phyloP scores from a whole-genome alignment of 2,329 filamentous ascomycete genomes.

The Fusarium nygamai region DNA sequence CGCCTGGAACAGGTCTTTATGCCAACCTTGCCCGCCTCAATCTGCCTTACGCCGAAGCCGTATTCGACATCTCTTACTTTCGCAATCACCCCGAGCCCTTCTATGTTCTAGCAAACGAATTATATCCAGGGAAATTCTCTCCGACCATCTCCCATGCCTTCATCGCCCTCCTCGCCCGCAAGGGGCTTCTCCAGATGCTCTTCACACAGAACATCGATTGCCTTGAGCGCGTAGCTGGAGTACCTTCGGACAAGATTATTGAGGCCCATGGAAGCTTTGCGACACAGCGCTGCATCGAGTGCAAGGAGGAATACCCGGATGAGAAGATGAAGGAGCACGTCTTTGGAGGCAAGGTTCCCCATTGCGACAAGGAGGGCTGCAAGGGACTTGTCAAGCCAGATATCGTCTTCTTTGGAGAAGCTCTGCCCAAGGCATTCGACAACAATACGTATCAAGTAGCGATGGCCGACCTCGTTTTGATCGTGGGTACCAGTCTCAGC shows the following conservation, averaged over 20 bases:
- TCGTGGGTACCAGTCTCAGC: slow-evolving; percentile 87
- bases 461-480: slow-evolving; percentile 79
- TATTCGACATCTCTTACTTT: slow-evolving; percentile 95
- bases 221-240: slow-evolving; percentile 86
- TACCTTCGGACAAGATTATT: slow-evolving; percentile 82
- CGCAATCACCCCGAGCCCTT: slow-evolving; percentile 85
- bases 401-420: slow-evolving; percentile 92
- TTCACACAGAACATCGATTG: slow-evolving; percentile 99
- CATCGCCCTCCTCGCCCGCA: slow-evolving; percentile 81
- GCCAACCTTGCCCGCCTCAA: slow-evolving; percentile 88
- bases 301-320: slow-evolving; percentile 76
- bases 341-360: slow-evolving; percentile 72
- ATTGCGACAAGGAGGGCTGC: slow-evolving; percentile 71
- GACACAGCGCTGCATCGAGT: slow-evolving; percentile 90
- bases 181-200: slow-evolving; percentile 81
- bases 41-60: slow-evolving; percentile 88
- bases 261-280: slow-evolving; percentile 98
- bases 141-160: slow-evolving; percentile 94
- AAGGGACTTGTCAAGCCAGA: slow-evolving; percentile 89
- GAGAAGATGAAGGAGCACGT: slow-evolving; percentile 79
- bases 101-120: slow-evolving; percentile 89
- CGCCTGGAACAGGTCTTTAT: slow-evolving; percentile 92
- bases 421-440: slow-evolving; percentile 57
- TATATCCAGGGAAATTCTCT: slow-evolving; percentile 89
- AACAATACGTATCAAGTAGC: slow-evolving; percentile 57